A percentile compares a stretch with the other conserved stretches of the same genome.
These are phyloP conservation scores for Phytophthora brassicae DNA, from an alignment of 352 stramenopile species.

Conservation along the genomic window DNA sequence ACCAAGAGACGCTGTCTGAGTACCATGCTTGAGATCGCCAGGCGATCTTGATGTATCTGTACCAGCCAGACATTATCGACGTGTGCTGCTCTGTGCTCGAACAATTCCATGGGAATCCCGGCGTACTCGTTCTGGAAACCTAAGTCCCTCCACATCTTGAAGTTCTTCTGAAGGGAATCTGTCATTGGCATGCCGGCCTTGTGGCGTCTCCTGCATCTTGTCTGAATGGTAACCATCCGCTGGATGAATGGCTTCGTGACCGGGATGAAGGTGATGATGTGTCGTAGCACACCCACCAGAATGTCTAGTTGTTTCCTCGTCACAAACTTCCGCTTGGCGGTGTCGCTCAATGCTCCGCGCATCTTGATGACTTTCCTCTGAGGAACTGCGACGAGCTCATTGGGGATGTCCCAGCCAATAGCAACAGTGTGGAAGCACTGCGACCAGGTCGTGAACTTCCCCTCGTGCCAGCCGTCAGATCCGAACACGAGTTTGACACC, in stretches of 20 bases:
- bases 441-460: constrained; percentile 7
- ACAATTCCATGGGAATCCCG: not conserved
- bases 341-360: not conserved
- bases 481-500: constrained; percentile 10
- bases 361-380: constrained; percentile 8
- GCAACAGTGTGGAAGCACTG: not conserved
- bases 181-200: not conserved
- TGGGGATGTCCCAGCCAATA: constrained; percentile 4
- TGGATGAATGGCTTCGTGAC: constrained; percentile 10
- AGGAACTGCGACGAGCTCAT: constrained; percentile 2
- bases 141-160: not conserved
- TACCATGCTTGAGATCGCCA: not conserved
- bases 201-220: not conserved
- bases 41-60: not conserved
- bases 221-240: not conserved
- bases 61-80: not conserved
- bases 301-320: constrained; percentile 5
- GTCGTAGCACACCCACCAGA: not conserved
- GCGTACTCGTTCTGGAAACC: constrained; percentile 1
- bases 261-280: constrained; percentile 8
- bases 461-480: constrained; percentile 7
- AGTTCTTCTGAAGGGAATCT: constrained; percentile 1
- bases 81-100: not conserved
- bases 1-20: not conserved
- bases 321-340: not conserved